Evolutionary conservation across 495 filamentous ascomycete species (phyloP).

Genomic region (Daldinia bambusicola): DNA sequence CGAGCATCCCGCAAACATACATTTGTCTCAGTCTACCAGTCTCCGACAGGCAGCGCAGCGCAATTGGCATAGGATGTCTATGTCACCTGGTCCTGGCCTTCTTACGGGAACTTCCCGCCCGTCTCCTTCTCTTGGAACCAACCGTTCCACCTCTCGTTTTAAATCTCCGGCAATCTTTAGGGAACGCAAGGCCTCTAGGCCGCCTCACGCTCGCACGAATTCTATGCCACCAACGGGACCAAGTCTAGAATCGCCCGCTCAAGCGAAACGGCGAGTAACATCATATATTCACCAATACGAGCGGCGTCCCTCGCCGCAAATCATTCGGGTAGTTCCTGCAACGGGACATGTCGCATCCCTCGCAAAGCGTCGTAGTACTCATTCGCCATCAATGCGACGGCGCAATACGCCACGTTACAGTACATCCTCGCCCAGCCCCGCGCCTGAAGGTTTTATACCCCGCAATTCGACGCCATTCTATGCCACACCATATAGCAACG

Average conservation of each 20-base stretch:
- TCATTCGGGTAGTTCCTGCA: conserved; percentile 30
- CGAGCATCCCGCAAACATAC: conserved; percentile 48
- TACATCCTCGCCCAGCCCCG: conserved; percentile 51
- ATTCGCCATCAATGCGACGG: conserved; percentile 56
- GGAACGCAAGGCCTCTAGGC: conserved; percentile 55
- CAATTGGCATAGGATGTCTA: conserved; percentile 49
- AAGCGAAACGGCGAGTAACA: conserved; percentile 53
- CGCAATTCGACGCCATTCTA: conserved; percentile 61
- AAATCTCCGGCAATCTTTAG: conserved; percentile 52
- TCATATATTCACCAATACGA: conserved; percentile 50
- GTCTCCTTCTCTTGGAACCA: conserved; percentile 36
- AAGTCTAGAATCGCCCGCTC: conserved; percentile 44
- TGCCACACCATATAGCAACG: conserved; percentile 66
- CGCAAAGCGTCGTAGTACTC: conserved; percentile 51
- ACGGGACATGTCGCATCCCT: conserved; percentile 31
- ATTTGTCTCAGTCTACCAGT: conserved; percentile 49
- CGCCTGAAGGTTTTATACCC: conserved; percentile 43
- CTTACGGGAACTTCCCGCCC: conserved; percentile 39
- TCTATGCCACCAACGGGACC: conserved; percentile 58
- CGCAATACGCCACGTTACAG: conserved; percentile 61
- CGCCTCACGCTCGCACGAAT: conserved; percentile 55
- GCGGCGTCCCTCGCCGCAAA: conserved; percentile 53
- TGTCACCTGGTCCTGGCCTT: conserved; percentile 51
- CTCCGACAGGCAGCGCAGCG: conserved; percentile 53
- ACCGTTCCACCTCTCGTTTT: conserved; percentile 51